Evolutionary conservation across 257 asterid species (phyloP).

Genomic region (Paraleonurus japonicus): DNA sequence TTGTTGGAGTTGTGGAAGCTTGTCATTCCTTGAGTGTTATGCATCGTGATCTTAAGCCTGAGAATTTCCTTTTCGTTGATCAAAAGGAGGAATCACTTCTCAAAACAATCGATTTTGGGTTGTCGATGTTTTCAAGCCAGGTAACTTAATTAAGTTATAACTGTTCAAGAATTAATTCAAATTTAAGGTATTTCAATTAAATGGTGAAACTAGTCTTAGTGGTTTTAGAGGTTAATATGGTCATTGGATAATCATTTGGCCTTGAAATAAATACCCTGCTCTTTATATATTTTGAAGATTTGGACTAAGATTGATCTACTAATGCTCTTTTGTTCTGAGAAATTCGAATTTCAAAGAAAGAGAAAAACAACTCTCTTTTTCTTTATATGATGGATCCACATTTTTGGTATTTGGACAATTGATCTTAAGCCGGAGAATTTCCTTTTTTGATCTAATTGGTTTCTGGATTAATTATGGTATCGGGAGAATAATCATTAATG

Average conservation of each 20-base stretch:
- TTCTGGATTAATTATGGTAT: slow-evolving; percentile 11
- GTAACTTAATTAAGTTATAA: slow-evolving; percentile 28
- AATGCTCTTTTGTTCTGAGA: not conserved
- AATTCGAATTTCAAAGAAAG: not conserved
- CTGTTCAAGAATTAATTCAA: not conserved
- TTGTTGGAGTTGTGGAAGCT: slow-evolving; percentile 94
- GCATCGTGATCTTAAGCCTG: slow-evolving; percentile 99
- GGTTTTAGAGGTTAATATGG: not conserved
- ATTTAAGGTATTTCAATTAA: not conserved
- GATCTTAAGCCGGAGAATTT: too few relatives aligned
- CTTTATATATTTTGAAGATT: not conserved
- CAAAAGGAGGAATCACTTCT: slow-evolving; percentile 89
- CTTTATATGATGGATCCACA: not conserved
- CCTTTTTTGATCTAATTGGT: not conserved
- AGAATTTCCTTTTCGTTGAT: slow-evolving; percentile 85
- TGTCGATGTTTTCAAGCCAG: slow-evolving; percentile 94
- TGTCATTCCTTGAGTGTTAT: slow-evolving; percentile 94
- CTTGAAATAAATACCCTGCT: not conserved
- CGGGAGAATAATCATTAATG: not conserved
- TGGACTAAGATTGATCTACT: too few relatives aligned
- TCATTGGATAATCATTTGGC: not conserved
- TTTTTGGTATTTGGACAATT: not conserved
- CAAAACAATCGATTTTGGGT: slow-evolving; percentile 89
- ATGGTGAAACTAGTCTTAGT: not conserved
- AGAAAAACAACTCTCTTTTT: not conserved